Conservation (phyloP, 495 filamentous ascomycete genomes). For the Parathielavia appendiculata region DNA sequence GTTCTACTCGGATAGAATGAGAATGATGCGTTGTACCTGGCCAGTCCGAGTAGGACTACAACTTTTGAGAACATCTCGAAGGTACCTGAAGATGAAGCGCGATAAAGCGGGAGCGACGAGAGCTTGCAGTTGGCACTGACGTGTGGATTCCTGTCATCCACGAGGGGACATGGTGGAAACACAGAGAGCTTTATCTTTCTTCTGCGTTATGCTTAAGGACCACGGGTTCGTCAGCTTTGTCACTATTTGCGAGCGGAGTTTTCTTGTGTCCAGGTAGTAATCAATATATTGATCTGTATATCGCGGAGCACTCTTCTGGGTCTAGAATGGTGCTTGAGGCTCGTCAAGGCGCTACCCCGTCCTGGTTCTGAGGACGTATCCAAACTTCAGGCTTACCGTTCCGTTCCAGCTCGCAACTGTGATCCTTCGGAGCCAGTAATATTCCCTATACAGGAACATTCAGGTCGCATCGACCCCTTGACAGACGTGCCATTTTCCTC, state of each 20-base stretch:
- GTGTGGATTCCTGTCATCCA: neutral
- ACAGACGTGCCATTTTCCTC: conserved; percentile 18
- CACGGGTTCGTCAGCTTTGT: neutral
- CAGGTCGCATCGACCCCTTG: conserved; percentile 11
- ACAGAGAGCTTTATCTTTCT: neutral
- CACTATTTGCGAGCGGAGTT: neutral
- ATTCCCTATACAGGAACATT: conserved; percentile 10
- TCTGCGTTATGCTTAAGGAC: no score
- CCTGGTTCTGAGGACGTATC: conserved; percentile 5
- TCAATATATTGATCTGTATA: conserved; percentile 26
- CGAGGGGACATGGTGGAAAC: neutral
- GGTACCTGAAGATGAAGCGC: no score
- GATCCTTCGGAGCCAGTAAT: conserved; percentile 2
- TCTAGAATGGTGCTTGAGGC: neutral
- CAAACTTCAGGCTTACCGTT: neutral
- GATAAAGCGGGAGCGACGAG: neutral
- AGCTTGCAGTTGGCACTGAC: neutral
- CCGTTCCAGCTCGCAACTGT: neutral
- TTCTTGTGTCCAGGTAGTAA: conserved; percentile 1
- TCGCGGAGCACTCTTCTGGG: conserved; percentile 22
- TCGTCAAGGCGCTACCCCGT: neutral
- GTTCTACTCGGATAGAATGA: neutral
- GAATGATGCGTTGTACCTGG: conserved; percentile 6
- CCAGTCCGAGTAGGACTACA: conserved; percentile 7
- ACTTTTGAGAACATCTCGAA: conserved; percentile 11